Conservation (phyloP, 1,139 yeast species). For the Scheffersomyces quercinus region DNA sequence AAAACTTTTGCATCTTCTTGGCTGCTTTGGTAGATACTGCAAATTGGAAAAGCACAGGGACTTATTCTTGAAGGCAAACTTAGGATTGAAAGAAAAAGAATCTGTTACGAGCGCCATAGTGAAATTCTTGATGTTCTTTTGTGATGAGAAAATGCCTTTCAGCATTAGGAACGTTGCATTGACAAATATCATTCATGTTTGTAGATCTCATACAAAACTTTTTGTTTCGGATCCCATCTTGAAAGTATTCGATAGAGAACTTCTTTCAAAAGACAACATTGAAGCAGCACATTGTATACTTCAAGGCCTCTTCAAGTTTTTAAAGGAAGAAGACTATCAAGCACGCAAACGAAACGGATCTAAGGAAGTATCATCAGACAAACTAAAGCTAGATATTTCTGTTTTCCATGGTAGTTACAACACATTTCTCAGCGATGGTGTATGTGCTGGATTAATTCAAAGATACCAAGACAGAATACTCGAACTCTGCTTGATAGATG, state of each 20-base stretch:
- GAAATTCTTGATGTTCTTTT: slow-evolving; percentile 55
- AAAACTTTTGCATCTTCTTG: slow-evolving; percentile 62
- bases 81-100: slow-evolving; percentile 52
- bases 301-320: slow-evolving; percentile 55
- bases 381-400: slow-evolving; percentile 40
- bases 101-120: slow-evolving; percentile 56
- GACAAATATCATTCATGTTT: slow-evolving; percentile 55
- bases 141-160: slow-evolving; percentile 25
- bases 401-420: slow-evolving; percentile 55
- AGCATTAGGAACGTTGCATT: slow-evolving; percentile 52
- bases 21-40: slow-evolving; percentile 71
- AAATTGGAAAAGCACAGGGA: slow-evolving; percentile 49
- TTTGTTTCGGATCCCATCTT: slow-evolving; percentile 59
- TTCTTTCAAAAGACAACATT: slow-evolving; percentile 29
- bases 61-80: slow-evolving; percentile 36
- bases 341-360: slow-evolving; percentile 38
- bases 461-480: slow-evolving; percentile 54
- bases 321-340: slow-evolving; percentile 52
- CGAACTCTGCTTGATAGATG: slow-evolving; percentile 47
- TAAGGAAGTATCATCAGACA: slow-evolving; percentile 29
- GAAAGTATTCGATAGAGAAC: slow-evolving; percentile 52
- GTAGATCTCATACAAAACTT: slow-evolving; percentile 61
- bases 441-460: slow-evolving; percentile 71
- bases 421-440: slow-evolving; percentile 59
- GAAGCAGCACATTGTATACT: slow-evolving; percentile 49